Percentiles rank a stretch among this genome's conserved stretches.
These are phyloP conservation scores for Lentinula aciculospora DNA, from an alignment of 768 basidiomycete species.

Conservation along the genomic window DNA sequence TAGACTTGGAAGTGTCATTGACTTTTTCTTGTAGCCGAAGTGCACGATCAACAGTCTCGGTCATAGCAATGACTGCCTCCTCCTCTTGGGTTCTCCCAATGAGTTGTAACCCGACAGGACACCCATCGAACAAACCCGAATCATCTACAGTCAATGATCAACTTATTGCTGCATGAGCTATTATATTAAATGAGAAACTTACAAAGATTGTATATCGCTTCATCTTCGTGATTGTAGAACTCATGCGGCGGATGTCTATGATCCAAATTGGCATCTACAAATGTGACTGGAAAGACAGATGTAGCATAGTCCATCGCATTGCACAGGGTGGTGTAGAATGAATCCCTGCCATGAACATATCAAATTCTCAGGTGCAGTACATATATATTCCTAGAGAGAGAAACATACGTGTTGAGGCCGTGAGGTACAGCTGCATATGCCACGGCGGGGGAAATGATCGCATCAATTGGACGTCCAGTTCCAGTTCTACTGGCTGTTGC, in stretches of 20 bases:
- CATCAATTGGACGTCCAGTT: slow-evolving; percentile 73
- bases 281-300: slow-evolving; percentile 60
- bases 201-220: slow-evolving; percentile 49
- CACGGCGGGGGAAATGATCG: slow-evolving; percentile 61
- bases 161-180: not conserved
- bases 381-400: not conserved
- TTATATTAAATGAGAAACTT: slow-evolving; percentile 15
- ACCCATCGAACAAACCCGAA: slow-evolving; percentile 47
- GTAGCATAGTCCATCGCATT: slow-evolving; percentile 64
- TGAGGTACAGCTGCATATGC: slow-evolving; percentile 62
- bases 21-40: slow-evolving; percentile 23
- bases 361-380: not conserved
- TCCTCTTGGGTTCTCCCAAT: slow-evolving; percentile 70
- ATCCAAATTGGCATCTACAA: slow-evolving; percentile 52
- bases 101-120: slow-evolving; percentile 61
- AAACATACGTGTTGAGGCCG: slow-evolving; percentile 46
- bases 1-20: too few relatives aligned
- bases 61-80: slow-evolving; percentile 67
- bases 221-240: slow-evolving; percentile 46
- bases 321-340: slow-evolving; percentile 55
- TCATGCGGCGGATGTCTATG: slow-evolving; percentile 32
- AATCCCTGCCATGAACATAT: slow-evolving; percentile 27
- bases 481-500: slow-evolving; percentile 43
- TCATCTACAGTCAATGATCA: slow-evolving; percentile 37
- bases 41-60: slow-evolving; percentile 57